Conservation (phyloP, 345 rosid species). For the Gossypium turneri region DNA sequence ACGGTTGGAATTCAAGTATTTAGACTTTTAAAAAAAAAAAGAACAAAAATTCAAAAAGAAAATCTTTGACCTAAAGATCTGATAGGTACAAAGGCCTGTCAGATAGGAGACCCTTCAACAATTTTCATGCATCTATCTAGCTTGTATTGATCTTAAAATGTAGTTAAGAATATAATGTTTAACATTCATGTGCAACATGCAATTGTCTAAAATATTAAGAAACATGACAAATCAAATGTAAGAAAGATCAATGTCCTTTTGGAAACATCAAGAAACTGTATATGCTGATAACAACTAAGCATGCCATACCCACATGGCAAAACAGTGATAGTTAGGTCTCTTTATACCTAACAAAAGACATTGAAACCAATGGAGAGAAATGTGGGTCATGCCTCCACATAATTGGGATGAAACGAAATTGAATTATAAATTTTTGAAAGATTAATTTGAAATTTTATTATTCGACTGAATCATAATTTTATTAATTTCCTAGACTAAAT, state of each 20-base stretch:
- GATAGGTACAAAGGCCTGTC: conserved; percentile 28
- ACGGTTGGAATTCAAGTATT: conserved; percentile 17
- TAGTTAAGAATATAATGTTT: not conserved
- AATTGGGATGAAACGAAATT: not conserved
- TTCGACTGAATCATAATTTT: no score
- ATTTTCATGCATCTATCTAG: not conserved
- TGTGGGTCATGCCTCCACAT: not conserved
- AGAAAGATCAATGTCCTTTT: not conserved
- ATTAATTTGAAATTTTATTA: not conserved
- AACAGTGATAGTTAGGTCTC: conserved; percentile 39
- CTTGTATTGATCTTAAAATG: not conserved
- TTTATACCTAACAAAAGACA: conserved; percentile 28
- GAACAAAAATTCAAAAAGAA: conserved; percentile 26
- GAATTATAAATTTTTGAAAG: no score
- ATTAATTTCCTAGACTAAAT: rapidly evolving
- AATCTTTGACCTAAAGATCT: conserved; percentile 65
- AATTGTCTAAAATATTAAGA: not conserved
- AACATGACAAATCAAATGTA: not conserved
- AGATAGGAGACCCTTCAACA: conserved; percentile 26
- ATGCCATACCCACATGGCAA: conserved; percentile 24
- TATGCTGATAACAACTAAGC: conserved; percentile 35
- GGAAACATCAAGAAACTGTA: not conserved
- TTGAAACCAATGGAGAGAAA: conserved; percentile 2
- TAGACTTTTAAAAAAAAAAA: not conserved
- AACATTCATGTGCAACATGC: conserved; percentile 6